Evolutionary conservation across 1,284 basidiomycete genomes (phyloP).

Genomic region (Puccinia polysora): DNA sequence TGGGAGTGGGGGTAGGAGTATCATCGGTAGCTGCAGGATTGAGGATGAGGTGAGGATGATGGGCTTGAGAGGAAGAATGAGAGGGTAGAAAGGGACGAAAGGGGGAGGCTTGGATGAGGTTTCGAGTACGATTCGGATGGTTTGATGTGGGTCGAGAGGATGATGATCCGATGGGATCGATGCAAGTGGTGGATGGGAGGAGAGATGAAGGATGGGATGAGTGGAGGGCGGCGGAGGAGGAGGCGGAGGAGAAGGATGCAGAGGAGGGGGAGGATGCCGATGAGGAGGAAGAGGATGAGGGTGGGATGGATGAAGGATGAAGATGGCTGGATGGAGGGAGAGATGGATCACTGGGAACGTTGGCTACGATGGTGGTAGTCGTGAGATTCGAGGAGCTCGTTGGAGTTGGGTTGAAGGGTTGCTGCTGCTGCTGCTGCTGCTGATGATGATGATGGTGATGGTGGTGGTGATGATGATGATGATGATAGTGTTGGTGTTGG

Average conservation of each 20-base stretch:
- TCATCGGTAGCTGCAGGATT: conserved; percentile 4
- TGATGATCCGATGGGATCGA: too few relatives aligned
- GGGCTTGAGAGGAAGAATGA: not conserved
- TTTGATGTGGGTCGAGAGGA: too few relatives aligned
- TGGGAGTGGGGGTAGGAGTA: conserved; percentile 15
- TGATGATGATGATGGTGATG: not conserved
- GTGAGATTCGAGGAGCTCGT: too few relatives aligned
- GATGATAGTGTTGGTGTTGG: not conserved
- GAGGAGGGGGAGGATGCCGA: not conserved
- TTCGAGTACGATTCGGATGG: too few relatives aligned
- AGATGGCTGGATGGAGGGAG: not conserved
- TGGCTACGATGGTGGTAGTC: too few relatives aligned
- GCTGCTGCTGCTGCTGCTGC: not conserved
- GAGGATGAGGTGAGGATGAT: not conserved
- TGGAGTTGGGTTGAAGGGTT: not conserved
- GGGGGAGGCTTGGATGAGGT: not conserved
- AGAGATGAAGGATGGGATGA: too few relatives aligned
- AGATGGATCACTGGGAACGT: too few relatives aligned
- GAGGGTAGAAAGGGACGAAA: conserved; percentile 1
- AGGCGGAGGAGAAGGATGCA: not conserved
- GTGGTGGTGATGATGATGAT: conserved; percentile 44
- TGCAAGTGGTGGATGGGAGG: too few relatives aligned
- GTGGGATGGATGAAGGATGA: not conserved
- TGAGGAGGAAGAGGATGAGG: not conserved
- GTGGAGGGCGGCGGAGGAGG: not conserved